Evolutionary conservation across 768 basidiomycete genomes (phyloP).

Genomic region (Calocybe indica): DNA sequence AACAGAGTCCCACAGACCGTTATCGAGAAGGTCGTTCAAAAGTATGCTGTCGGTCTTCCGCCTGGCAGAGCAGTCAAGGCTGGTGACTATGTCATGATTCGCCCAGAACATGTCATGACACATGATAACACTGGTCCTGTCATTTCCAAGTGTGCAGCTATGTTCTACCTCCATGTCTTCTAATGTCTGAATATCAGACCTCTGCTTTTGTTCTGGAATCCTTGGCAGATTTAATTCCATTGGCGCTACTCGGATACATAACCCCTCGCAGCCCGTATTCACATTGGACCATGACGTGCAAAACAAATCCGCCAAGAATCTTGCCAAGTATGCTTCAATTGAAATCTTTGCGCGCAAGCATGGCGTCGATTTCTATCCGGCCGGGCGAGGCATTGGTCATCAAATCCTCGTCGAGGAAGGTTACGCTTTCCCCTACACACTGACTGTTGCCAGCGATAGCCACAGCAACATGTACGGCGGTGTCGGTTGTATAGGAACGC

Average conservation of each 20-base stretch:
- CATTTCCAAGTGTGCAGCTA: slow-evolving; percentile 77
- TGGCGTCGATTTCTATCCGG: slow-evolving; percentile 91
- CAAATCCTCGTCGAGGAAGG: slow-evolving; percentile 98
- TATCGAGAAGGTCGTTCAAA: slow-evolving; percentile 97
- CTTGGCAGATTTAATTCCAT: slow-evolving; percentile 83
- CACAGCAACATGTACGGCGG: slow-evolving; percentile 99
- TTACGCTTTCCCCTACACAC: slow-evolving; percentile 92
- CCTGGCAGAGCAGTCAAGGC: slow-evolving; percentile 76
- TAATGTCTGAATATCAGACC: background rate
- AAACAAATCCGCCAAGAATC: slow-evolving; percentile 86
- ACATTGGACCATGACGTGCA: slow-evolving; percentile 98
- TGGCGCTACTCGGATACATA: slow-evolving; percentile 77
- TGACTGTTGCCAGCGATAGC: slow-evolving; percentile 95
- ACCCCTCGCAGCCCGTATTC: slow-evolving; percentile 85
- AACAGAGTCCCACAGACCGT: slow-evolving; percentile 67
- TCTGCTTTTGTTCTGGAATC: too few relatives aligned
- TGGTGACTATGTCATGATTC: slow-evolving; percentile 99
- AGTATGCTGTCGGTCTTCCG: slow-evolving; percentile 89
- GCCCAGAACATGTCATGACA: slow-evolving; percentile 96
- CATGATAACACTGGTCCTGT: slow-evolving; percentile 99
- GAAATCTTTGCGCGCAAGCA: slow-evolving; percentile 86
- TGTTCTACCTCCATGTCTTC: slow-evolving; percentile 1
- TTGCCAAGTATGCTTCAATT: slow-evolving; percentile 87
- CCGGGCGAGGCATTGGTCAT: slow-evolving; percentile 96
- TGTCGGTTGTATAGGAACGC: slow-evolving; percentile 94